Percentiles rank a stretch among this genome's conserved stretches.
phyloP scores from a whole-genome alignment of 2,329 filamentous ascomycete species.

The Penicillium sp. region DNA sequence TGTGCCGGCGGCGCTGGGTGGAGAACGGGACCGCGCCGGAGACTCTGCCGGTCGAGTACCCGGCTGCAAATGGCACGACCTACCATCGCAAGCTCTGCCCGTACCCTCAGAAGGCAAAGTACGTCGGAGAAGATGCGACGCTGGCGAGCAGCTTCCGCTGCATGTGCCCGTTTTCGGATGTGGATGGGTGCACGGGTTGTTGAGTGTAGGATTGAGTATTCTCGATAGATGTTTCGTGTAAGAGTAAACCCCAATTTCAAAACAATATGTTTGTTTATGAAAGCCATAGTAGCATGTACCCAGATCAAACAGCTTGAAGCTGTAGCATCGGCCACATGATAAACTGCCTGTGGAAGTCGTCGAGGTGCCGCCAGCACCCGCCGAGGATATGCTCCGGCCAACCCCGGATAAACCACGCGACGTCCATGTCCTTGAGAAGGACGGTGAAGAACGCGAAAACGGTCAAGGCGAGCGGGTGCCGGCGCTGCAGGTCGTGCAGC shows the following conservation, averaged over 20 bases:
- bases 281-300: no score
- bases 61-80: background rate
- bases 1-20: slow-evolving; percentile 17
- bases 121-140: background rate
- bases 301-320: background rate
- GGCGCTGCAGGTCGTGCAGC: slow-evolving; percentile 14
- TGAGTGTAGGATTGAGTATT: no score
- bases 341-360: background rate
- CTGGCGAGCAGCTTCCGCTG: slow-evolving; percentile 1
- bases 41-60: slow-evolving; percentile 16
- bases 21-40: slow-evolving; percentile 25
- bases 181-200: no score
- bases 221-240: no score
- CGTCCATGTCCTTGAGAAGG: slow-evolving; percentile 15
- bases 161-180: no score
- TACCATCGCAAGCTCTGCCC: background rate
- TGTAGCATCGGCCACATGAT: background rate
- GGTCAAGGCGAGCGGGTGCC: background rate
- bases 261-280: no score
- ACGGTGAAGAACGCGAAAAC: slow-evolving; percentile 20
- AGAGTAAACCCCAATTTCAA: no score
- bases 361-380: slow-evolving; percentile 9
- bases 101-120: background rate
- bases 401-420: slow-evolving; percentile 19
- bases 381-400: slow-evolving; percentile 23